Evolutionary conservation across 1,284 basidiomycete species (phyloP), one percentile per base, ranked within the genome.

Genomic region (Trametes sp.): DNA sequence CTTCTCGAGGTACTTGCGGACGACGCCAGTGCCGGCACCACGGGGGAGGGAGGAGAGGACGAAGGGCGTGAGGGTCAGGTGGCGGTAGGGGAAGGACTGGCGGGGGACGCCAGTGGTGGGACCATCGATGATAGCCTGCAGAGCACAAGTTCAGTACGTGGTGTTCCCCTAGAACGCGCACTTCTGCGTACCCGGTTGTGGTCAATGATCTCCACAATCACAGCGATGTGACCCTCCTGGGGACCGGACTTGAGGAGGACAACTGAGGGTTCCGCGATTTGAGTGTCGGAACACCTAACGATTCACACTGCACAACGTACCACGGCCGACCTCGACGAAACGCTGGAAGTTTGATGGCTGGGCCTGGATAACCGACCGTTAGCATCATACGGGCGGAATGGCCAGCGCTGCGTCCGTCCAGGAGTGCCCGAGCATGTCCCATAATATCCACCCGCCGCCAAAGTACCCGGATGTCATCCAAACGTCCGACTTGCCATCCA

Each of bases 151-250:
- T 45, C 41, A 44, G 44, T 45, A 50, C 4, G 16, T 11, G n/a
- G 16, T 6, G 14, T 23, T 41, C 14, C 45, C 2, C n/a, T 13
- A 44, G 33, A 1, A 45, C 1, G 41, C 29, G 28, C 31, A n/a
- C n/a, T 38, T n/a, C 4, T n/a, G 82, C 92, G 69, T 74, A 98
- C 96, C 78, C 96, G 89, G 87, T 96, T 98, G 87, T 98, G 97
- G 88, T 99, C 98, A 71, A 99, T 95, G 81, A 99, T 96, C 82
- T 98, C 96, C 65, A 89, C 89, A 76, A 99, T 96, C 72, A 96
- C 93, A 68, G 98, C 98, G 75, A 98, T 93, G 80, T 92, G 93
- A 74, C 96, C 95, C 64, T 89, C 84, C 65, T 83, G 87, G 66
- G 93, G 93, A 68, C 96, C 97, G 69, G 91, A 81, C 80, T 93